Base-by-base conservation (phyloP, 2,329 filamentous ascomycete species). In the Dichotomopilus funicola region DNA sequence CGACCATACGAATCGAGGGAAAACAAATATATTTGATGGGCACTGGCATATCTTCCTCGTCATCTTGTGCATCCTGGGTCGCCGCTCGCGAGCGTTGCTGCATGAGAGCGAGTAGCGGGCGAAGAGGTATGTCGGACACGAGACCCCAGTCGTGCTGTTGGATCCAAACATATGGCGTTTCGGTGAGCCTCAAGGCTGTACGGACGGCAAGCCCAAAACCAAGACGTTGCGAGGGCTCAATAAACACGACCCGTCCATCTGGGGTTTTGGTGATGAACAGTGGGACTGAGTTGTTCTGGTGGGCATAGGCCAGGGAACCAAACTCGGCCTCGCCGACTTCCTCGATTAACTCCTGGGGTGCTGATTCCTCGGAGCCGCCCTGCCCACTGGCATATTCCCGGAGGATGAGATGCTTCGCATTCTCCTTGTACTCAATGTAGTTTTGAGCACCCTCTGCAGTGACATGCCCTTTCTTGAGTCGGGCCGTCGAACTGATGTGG, bases 71-170 rank as follows among this genome's bases (percentile, higher is more conserved):
- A 63, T 4, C 57, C 54, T 2, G 13, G n/a, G 34, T n/a, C 47
- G 12, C 19, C 19, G 58, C 9, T 31, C 54, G 40, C 4, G 52
- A 13, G 2, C 57, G 67, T 1, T 62, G 59, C 50, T 63, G 62
- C 78, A 82, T 81, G 41, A 77, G 67, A 1, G 72, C 65, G 2
- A 82, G 61, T 11, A 81, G 64, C 1, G 72, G 61, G 1, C 60
- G 55, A 2, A 80, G 56, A 0, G 78, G 78, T 3, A 82, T 69
- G 47, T 73, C 66, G 1, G 71, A 65, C 12, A 73, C 68, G 0
- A 82, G 65, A 5, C 72, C 68, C 79, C 79, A 82, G 65, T 82
- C 79, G 61, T 82, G 79, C 65, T 82, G 79, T 58, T 81, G 78
- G 0, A 82, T 66, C 78, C 79, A 82, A 12, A 80, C 77, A 46